Base-by-base conservation (phyloP, 1,139 yeast genomes). In the Protomyces inouyei region DNA sequence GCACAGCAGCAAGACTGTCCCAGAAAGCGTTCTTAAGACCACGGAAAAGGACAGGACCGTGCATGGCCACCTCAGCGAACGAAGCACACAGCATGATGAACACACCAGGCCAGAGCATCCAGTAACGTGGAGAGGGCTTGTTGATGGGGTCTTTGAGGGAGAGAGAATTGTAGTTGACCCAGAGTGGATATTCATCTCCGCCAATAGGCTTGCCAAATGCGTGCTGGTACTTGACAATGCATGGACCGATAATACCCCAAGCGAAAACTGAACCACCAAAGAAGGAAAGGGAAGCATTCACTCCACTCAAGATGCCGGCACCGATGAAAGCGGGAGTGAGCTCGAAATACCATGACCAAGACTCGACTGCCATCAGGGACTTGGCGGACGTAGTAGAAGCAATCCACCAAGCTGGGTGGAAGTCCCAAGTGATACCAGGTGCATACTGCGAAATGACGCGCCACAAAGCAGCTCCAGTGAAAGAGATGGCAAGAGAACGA, bases 1-100 rank as follows among this genome's bases (percentile, higher is more conserved):
- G 65, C 21, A 64, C 16, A 6, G 37, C 43, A 25, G 56, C 56
- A 36, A 60, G 60, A 38, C 35, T 18, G 54, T 56, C 55, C 40
- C 46, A 54, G 40, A 53, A 16, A 12, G 59, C 60, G 2, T 56
- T 57, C 28, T 53, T 55, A 21, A 60, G 28, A 28, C 64, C 66
- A 4, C 54, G 37, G 57, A 51, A 53, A 18, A 64, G 40, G n/a
- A 60, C 21, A 3, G 60, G 48, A 2, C 55, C 64, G 36, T 60
- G 60, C 65, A 60, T 60, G n/a, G 60, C 60, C 12, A 64, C 40
- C 46, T 64, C 66, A 8, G 66, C 65, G 12, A 64, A 64, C 3
- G 66, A 64, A n/a, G 66, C 64, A 45, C 64, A 64, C 52, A 64
- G 46, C 66, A 64, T 59, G 61, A 64, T 55, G 55, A 59, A 45